phyloP scores from a whole-genome alignment of 768 basidiomycete species.

The Nidularia sp. region DNA sequence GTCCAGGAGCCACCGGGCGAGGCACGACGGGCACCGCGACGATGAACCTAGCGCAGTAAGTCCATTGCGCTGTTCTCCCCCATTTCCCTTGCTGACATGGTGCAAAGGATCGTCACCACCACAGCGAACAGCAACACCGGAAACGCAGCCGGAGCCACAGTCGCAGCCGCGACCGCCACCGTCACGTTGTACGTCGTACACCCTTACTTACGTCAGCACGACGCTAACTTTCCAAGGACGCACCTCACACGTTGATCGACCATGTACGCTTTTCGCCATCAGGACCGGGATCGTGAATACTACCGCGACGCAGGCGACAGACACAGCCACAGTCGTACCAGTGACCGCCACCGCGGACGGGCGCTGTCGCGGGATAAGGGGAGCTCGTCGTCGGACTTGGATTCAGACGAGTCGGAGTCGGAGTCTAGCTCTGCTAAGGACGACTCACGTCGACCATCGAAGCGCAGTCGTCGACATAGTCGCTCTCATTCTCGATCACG shows the following conservation, averaged over 20 bases:
- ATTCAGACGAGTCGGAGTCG: background rate
- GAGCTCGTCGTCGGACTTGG: background rate
- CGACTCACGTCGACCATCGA: background rate
- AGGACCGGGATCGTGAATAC: background rate
- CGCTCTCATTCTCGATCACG: slow-evolving; percentile 1
- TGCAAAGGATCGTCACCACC: background rate
- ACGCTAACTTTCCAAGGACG: slow-evolving; percentile 7
- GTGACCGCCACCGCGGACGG: background rate
- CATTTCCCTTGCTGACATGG: too few species aligned
- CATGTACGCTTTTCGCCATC: background rate
- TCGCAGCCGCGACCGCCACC: slow-evolving; percentile 11
- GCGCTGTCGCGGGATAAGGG: background rate
- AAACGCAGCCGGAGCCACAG: slow-evolving; percentile 8
- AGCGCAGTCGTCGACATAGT: background rate
- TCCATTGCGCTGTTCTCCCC: too few species aligned
- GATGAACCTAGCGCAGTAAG: too few species aligned
- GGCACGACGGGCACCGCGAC: too few species aligned
- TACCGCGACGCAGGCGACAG: background rate
- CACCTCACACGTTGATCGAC: background rate
- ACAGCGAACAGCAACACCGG: background rate
- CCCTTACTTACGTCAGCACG: background rate
- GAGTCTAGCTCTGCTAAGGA: background rate
- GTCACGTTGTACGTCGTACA: slow-evolving; percentile 3
- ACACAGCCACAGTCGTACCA: background rate
- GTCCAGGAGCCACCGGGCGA: too few species aligned